Base-by-base conservation (phyloP, 768 basidiomycete genomes). In the Rubroboletus pulcherrimus region DNA sequence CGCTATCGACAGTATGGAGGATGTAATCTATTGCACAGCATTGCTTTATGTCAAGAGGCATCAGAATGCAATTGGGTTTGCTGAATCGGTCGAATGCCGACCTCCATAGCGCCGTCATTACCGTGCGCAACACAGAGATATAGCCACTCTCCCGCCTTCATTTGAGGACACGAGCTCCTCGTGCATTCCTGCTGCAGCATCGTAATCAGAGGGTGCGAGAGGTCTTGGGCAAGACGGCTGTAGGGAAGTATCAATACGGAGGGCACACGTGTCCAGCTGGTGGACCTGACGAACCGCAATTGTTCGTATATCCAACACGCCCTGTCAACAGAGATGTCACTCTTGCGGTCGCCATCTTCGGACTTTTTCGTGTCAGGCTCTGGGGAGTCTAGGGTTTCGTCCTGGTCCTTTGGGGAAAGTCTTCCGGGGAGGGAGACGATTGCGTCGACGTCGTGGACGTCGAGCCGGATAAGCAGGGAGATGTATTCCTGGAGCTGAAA, bases 71-170 rank as follows among this genome's bases (percentile, higher is more conserved):
- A 40, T 38, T 29, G 11, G 15, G 17, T n/a, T 42, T 42, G 11
- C 39, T 39, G 58, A 46, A 59, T 17, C 3, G 30, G 38, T 5
- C 35, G 10, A 24, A 40, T 50, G 49, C 81, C 44, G 62, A 90
- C 91, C 83, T 93, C 91, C 84, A 91, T 89, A 48, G 86, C 82
- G 10, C 87, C 87, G 54, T 91, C 90, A 64, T 86, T 91, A 21
- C 91, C 93, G 71, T 98, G 94, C 0, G 93, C 95, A 38, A 95
- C 93, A 62, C 96, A 98, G 7, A 98, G 75, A 72, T 97, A 98
- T 30, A 92, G 79, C 96, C 96, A 98, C 76, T 98, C 93, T 53
- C 91, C 92, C n/a, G 95, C 94, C 71, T 95, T 95, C 96, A 99
- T 99, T 73, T 96, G 88, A 1, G 94, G 92, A 77, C 96, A 99